Percentiles rank a stretch among this genome's conserved stretches.
Conservation (phyloP, 345 rosid species). For the Populus deltoides region DNA sequence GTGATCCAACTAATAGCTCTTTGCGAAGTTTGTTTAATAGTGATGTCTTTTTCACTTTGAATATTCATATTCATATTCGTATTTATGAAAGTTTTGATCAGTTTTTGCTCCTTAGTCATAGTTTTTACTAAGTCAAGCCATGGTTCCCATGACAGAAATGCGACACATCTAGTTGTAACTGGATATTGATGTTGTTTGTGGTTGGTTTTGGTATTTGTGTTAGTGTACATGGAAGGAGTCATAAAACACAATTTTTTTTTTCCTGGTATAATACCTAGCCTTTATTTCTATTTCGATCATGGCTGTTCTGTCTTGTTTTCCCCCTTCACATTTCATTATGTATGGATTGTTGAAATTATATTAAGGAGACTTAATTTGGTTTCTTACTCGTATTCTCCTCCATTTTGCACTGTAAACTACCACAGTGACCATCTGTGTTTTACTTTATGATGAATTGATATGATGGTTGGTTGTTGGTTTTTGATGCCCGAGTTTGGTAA, state of each 20-base stretch:
- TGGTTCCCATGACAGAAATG: neutral
- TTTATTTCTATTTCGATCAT: neutral
- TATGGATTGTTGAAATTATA: neutral
- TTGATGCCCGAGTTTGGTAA: neutral
- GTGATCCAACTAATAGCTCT: constrained; percentile 23
- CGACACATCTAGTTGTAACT: neutral
- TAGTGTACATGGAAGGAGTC: constrained; percentile 2
- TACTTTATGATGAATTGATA: no score
- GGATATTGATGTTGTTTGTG: neutral
- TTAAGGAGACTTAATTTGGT: neutral
- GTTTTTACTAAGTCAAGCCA: neutral
- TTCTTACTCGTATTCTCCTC: neutral
- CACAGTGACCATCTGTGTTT: neutral
- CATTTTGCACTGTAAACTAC: neutral
- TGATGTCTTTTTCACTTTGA: constrained; percentile 13
- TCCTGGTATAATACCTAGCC: neutral
- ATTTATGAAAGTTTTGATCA: constrained; percentile 14
- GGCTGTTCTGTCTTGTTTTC: neutral
- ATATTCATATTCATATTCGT: neutral
- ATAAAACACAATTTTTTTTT: neutral
- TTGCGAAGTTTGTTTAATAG: constrained; percentile 10
- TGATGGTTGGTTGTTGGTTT: neutral
- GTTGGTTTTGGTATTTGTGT: neutral
- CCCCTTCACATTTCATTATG: neutral
- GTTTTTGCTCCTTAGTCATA: neutral